phyloP scores from a whole-genome alignment of 768 basidiomycete genomes.

The Tricholoma saponaceum region DNA sequence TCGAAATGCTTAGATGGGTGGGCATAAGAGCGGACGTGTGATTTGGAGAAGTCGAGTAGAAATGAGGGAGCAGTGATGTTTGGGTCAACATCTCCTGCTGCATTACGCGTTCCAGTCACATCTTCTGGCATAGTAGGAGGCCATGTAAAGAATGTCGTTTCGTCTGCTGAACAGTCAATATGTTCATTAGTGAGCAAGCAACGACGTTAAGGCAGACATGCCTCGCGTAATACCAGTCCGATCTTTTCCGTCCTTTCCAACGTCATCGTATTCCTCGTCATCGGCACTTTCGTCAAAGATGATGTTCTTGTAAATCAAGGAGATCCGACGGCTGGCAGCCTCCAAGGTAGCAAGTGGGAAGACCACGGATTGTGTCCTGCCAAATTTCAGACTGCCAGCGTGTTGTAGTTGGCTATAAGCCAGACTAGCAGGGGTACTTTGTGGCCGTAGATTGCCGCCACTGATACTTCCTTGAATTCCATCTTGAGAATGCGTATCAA shows the following conservation, averaged over 20 bases:
- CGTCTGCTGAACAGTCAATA: slow-evolving; percentile 29
- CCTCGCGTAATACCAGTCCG: neutral
- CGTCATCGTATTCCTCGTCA: slow-evolving; percentile 24
- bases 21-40: slow-evolving; percentile 5
- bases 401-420: neutral
- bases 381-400: neutral
- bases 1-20: slow-evolving; percentile 4
- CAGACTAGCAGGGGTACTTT: neutral
- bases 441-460: neutral
- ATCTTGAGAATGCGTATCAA: neutral
- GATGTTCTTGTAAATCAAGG: slow-evolving; percentile 63
- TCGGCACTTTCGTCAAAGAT: slow-evolving; percentile 54
- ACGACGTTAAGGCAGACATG: neutral
- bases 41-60: slow-evolving; percentile 21
- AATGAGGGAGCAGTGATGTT: slow-evolving; percentile 23
- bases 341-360: slow-evolving; percentile 57
- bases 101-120: neutral
- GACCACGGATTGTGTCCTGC: slow-evolving; percentile 22
- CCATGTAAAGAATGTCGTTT: slow-evolving; percentile 56
- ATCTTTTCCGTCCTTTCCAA: slow-evolving; percentile 9
- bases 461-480: neutral
- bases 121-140: slow-evolving; percentile 37
- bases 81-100: neutral
- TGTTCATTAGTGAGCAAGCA: neutral
- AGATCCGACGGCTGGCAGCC: slow-evolving; percentile 66